Evolutionary conservation across 1,284 basidiomycete genomes (phyloP).

Genomic region (Cystobasidium pallidum): DNA sequence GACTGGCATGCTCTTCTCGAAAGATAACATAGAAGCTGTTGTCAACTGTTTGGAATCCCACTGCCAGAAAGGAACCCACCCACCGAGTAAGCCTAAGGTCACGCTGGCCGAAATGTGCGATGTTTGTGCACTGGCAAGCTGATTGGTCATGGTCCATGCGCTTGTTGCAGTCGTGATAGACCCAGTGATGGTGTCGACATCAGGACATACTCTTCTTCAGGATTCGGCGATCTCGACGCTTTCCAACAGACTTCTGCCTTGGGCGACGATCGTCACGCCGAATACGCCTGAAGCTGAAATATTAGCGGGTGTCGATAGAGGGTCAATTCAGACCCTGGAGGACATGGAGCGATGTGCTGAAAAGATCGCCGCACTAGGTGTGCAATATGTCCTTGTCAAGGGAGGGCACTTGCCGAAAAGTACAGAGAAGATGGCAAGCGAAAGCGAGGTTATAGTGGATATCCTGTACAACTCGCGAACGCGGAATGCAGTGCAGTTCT

Average conservation of each 20-base stretch:
- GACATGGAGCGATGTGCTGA: slow-evolving; percentile 70
- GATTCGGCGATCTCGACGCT: slow-evolving; percentile 69
- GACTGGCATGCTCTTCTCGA: slow-evolving; percentile 78
- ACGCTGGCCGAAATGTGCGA: neutral
- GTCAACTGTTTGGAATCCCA: slow-evolving; percentile 52
- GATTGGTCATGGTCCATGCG: slow-evolving; percentile 17
- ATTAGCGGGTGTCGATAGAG: slow-evolving; percentile 60
- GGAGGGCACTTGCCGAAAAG: slow-evolving; percentile 74
- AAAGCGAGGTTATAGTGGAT: slow-evolving; percentile 66
- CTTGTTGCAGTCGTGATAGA: slow-evolving; percentile 70
- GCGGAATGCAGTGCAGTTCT: slow-evolving; percentile 5
- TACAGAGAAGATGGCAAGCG: neutral
- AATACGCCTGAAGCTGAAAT: slow-evolving; percentile 82
- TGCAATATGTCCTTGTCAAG: slow-evolving; percentile 74
- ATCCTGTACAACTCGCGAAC: slow-evolving; percentile 63
- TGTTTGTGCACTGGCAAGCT: neutral
- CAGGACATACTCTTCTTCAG: slow-evolving; percentile 78
- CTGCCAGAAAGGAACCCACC: slow-evolving; percentile 14
- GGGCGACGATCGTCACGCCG: slow-evolving; percentile 78
- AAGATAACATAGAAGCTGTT: slow-evolving; percentile 58
- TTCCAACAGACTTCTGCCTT: slow-evolving; percentile 69
- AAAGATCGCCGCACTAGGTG: slow-evolving; percentile 62
- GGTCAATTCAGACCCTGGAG: slow-evolving; percentile 61
- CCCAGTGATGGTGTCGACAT: slow-evolving; percentile 91
- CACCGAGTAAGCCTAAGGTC: slow-evolving; percentile 8